Evolutionary conservation across 345 rosid species (phyloP).

Genomic region (Euphorbia pulcherrima): DNA sequence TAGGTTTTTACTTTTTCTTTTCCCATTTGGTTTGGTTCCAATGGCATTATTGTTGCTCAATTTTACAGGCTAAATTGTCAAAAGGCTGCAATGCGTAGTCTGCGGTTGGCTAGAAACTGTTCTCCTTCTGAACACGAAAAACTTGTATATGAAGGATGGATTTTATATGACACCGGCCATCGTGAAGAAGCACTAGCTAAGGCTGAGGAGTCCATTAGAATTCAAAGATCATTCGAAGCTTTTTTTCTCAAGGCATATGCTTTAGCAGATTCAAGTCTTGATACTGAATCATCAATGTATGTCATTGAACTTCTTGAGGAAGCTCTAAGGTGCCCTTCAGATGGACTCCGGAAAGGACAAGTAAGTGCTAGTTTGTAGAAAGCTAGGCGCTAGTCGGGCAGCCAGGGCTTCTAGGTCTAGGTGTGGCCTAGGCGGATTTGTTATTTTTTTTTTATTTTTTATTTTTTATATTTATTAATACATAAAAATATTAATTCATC

Average conservation of each 20-base stretch:
- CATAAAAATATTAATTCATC: no score
- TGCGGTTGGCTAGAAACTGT: slow-evolving; percentile 82
- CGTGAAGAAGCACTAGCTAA: slow-evolving; percentile 90
- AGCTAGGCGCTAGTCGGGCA: no score
- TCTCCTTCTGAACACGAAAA: slow-evolving; percentile 77
- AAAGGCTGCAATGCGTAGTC: slow-evolving; percentile 87
- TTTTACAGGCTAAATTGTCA: slow-evolving; percentile 77
- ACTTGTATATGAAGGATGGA: slow-evolving; percentile 97
- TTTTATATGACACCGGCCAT: slow-evolving; percentile 84
- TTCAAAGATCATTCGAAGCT: slow-evolving; percentile 95
- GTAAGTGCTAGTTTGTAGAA: slow-evolving; percentile 34
- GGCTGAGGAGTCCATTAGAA: slow-evolving; percentile 82
- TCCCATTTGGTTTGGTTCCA: background rate
- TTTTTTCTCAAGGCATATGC: slow-evolving; percentile 94
- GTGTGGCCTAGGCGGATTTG: no score
- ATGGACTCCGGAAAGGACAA: slow-evolving; percentile 98
- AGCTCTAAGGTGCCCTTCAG: slow-evolving; percentile 94
- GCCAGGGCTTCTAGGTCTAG: no score
- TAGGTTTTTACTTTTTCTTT: background rate
- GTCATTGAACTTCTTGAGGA: slow-evolving; percentile 83
- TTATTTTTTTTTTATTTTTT: no score
- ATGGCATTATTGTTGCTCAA: slow-evolving; percentile 11
- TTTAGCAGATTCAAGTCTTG: slow-evolving; percentile 66
- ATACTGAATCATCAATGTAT: slow-evolving; percentile 55
- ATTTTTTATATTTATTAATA: no score